These are phyloP conservation scores for Ceriops zippeliana DNA, from an alignment of 345 rosid species.

Conservation along the genomic window DNA sequence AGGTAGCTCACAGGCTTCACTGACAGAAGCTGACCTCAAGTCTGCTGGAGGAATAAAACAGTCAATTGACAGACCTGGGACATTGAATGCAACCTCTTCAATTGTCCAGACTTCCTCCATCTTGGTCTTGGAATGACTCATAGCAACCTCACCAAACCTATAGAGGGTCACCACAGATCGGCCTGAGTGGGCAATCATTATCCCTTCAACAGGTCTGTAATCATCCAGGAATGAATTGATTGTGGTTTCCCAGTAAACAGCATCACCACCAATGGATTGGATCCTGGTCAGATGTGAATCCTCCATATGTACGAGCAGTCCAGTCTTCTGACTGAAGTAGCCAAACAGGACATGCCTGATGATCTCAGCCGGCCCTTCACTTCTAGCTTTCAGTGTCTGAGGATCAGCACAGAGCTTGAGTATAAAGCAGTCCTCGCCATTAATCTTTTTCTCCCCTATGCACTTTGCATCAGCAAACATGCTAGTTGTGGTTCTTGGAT, in stretches of 20 bases:
- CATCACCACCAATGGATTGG: conserved; percentile 75
- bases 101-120: conserved; percentile 96
- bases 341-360: conserved; percentile 81
- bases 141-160: conserved; percentile 80
- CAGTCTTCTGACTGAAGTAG: conserved; percentile 89
- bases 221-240: conserved; percentile 75
- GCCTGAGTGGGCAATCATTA: conserved; percentile 94
- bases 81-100: conserved; percentile 92
- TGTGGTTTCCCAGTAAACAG: conserved; percentile 91
- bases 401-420: conserved; percentile 76
- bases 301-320: conserved; percentile 79
- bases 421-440: conserved; percentile 88
- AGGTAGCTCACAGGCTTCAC: conserved; percentile 58
- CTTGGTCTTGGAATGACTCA: conserved; percentile 83
- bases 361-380: conserved; percentile 91
- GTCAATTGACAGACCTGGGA: conserved; percentile 79
- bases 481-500: conserved; percentile 79
- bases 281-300: conserved; percentile 85
- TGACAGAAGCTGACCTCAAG: conserved; percentile 51
- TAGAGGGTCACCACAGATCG: conserved; percentile 81
- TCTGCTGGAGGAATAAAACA: conserved; percentile 95
- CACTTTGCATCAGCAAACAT: conserved; percentile 85
- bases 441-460: conserved; percentile 72
- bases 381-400: conserved; percentile 66
- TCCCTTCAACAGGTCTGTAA: conserved; percentile 83